A percentile compares a stretch with the other conserved stretches of the same genome.
phyloP scores from a whole-genome alignment of 257 asterid genomes.

The Lithospermum erythrorhizon region DNA sequence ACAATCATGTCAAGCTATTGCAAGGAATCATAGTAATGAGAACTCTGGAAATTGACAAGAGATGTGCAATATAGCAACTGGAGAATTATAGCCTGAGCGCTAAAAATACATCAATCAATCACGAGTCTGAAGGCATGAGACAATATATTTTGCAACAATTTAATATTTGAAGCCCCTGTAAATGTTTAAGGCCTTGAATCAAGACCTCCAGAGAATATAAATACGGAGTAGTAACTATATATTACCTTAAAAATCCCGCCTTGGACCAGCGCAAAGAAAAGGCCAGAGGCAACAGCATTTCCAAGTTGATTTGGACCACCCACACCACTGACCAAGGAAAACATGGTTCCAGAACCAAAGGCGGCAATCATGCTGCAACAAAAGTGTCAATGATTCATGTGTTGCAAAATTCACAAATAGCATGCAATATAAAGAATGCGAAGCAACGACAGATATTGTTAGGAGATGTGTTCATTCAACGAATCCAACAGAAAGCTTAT shows the following conservation, averaged over 20 bases:
- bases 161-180: neutral
- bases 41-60: no score
- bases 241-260: constrained; percentile 87
- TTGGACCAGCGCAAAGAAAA: constrained; percentile 79
- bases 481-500: neutral
- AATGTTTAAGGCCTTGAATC: neutral
- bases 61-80: no score
- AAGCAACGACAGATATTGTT: no score
- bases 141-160: no score
- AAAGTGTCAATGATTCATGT: constrained; percentile 7
- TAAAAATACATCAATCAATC: no score
- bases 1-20: no score
- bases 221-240: neutral
- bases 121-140: no score
- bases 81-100: no score
- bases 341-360: constrained; percentile 87
- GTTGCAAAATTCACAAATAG: constrained; percentile 3
- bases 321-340: constrained; percentile 73
- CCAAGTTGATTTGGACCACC: constrained; percentile 69
- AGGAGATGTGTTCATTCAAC: no score
- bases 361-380: constrained; percentile 84
- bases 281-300: constrained; percentile 65
- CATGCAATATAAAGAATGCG: no score
- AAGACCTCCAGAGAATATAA: neutral
- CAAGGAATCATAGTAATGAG: no score